phyloP scores from a whole-genome alignment of 208 protist species.

The Herpetomonas muscarum region DNA sequence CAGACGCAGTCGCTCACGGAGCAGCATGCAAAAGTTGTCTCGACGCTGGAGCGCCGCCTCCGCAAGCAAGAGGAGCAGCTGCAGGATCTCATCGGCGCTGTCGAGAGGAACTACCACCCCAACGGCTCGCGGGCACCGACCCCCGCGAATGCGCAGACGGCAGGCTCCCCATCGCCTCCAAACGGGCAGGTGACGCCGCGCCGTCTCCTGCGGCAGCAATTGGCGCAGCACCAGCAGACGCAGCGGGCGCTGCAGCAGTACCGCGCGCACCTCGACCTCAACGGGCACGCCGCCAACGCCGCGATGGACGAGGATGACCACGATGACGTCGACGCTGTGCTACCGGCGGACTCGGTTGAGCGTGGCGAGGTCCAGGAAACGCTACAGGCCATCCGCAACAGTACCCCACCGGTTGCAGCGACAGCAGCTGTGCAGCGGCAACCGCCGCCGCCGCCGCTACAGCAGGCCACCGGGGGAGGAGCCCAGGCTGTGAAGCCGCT shows the following conservation, averaged over 20 bases:
- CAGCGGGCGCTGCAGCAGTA: slow-evolving; percentile 45
- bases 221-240: slow-evolving; percentile 61
- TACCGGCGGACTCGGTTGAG: slow-evolving; percentile 22
- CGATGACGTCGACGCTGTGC: slow-evolving; percentile 12
- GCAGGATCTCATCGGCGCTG: slow-evolving; percentile 38
- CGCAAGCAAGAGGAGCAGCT: slow-evolving; percentile 77
- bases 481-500: too few relatives aligned
- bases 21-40: slow-evolving; percentile 72
- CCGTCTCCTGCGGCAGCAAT: slow-evolving; percentile 51
- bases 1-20: slow-evolving; percentile 77
- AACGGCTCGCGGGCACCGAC: slow-evolving; percentile 5
- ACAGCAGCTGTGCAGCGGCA: not conserved
- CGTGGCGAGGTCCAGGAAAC: slow-evolving; percentile 23
- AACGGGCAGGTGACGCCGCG: slow-evolving; percentile 29
- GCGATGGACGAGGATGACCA: slow-evolving; percentile 1
- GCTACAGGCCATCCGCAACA: slow-evolving; percentile 26
- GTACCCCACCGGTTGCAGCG: slow-evolving; percentile 21
- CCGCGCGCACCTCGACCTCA: slow-evolving; percentile 21
- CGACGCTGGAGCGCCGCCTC: slow-evolving; percentile 64
- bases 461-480: not conserved
- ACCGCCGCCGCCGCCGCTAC: not conserved
- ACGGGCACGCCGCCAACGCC: not conserved
- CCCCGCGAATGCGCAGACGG: not conserved
- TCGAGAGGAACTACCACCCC: slow-evolving; percentile 36
- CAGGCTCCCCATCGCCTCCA: not conserved